phyloP scores from a whole-genome alignment of 345 rosid genomes.

The Populus pruinosa region DNA sequence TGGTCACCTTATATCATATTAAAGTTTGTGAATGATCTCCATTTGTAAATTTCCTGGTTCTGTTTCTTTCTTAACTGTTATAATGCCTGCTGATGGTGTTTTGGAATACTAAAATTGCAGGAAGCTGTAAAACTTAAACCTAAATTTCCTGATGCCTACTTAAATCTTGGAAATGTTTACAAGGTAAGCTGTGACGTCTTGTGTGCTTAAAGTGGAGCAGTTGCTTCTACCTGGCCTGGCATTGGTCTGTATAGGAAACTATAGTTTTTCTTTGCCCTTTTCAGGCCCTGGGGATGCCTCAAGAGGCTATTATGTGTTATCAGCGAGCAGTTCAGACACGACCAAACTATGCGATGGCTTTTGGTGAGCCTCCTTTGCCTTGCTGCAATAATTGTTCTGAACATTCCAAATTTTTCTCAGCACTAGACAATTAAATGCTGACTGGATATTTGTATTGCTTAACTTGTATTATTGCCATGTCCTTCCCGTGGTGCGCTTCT shows the following conservation, averaged over 20 bases:
- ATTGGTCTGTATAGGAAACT: constrained; percentile 35
- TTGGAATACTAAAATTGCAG: constrained; percentile 38
- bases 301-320: constrained; percentile 88
- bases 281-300: constrained; percentile 92
- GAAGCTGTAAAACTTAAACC: constrained; percentile 96
- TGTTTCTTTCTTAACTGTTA: not conserved
- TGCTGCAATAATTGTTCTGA: not conserved
- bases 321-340: constrained; percentile 84
- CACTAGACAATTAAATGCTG: not conserved
- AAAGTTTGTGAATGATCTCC: not conserved
- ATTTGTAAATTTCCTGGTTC: not conserved
- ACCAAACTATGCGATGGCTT: constrained; percentile 77
- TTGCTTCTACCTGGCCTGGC: constrained; percentile 29
- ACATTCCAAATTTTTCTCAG: not conserved
- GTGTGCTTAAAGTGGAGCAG: constrained; percentile 27
- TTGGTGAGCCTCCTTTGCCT: constrained; percentile 50
- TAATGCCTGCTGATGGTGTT: not conserved
- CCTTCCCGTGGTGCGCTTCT: not conserved
- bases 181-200: constrained; percentile 61
- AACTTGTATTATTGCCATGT: not conserved
- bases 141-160: constrained; percentile 85
- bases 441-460: not conserved
- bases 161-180: constrained; percentile 94
- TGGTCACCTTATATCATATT: not conserved
- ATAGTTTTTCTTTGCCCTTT: constrained; percentile 38